phyloP scores from a whole-genome alignment of 139 green algal species.

The Volvox reticuliferus region DNA sequence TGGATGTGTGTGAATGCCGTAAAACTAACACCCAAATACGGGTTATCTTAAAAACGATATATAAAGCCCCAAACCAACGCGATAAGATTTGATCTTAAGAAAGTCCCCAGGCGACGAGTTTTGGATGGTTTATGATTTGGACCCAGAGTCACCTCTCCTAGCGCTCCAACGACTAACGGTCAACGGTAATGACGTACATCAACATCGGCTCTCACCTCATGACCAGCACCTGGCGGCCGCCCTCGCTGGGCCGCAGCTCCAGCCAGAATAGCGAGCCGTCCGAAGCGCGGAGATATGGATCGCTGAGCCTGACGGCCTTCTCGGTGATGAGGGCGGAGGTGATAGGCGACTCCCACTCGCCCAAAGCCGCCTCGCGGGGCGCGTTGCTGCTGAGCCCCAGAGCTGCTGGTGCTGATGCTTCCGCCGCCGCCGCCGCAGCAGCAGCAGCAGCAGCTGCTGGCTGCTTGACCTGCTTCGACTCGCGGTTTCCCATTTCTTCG shows the following conservation, averaged over 20 bases:
- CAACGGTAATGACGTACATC: no score
- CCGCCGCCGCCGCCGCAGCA: neutral
- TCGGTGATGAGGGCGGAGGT: conserved; percentile 67
- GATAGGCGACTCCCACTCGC: conserved; percentile 73
- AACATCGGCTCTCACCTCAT: conserved; percentile 41
- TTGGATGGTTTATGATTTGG: no score
- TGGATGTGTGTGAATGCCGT: neutral
- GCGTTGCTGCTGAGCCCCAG: neutral
- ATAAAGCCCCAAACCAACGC: no score
- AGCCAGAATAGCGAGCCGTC: conserved; percentile 72
- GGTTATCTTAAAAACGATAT: no score
- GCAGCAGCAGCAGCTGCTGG: neutral
- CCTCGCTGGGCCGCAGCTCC: conserved; percentile 74
- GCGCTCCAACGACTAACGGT: no score
- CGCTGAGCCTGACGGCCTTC: conserved; percentile 63
- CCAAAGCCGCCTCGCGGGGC: conserved; percentile 20
- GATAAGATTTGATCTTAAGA: no score
- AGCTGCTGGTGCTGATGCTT: no score
- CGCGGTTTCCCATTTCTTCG: neutral
- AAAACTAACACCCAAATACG: no score
- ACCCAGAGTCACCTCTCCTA: no score
- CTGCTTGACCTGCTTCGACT: conserved; percentile 2
- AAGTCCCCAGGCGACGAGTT: no score
- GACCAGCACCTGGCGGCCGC: conserved; percentile 75
- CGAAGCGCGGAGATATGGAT: conserved; percentile 14